phyloP scores from a whole-genome alignment of 306 rosid genomes.

The Prunus dulcis region DNA sequence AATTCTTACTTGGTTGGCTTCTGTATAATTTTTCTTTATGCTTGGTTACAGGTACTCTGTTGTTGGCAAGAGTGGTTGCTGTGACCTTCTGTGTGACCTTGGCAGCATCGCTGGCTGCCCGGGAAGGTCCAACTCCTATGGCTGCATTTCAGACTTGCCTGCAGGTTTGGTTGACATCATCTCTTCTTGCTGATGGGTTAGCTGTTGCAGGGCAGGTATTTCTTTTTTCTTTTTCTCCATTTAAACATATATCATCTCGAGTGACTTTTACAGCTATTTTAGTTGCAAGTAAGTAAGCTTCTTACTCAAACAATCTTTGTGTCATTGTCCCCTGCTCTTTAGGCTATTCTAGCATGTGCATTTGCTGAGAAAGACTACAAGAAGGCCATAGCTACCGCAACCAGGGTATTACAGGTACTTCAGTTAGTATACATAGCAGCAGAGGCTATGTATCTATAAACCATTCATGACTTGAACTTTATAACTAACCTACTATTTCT shows the following conservation, averaged over 20 bases:
- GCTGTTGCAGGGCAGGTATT: constrained; percentile 89
- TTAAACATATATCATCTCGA: not conserved
- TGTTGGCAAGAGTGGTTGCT: constrained; percentile 79
- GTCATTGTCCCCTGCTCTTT: not conserved
- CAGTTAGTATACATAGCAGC: not conserved
- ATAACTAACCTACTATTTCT: too few species aligned
- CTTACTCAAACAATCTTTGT: not conserved
- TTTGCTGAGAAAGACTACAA: constrained; percentile 77
- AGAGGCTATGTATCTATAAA: not conserved
- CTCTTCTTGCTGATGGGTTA: constrained; percentile 88
- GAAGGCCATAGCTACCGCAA: constrained; percentile 57
- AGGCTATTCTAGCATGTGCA: constrained; percentile 87
- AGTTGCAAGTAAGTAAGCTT: not conserved
- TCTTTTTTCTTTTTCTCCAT: not conserved
- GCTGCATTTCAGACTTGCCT: constrained; percentile 95
- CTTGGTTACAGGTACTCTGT: constrained; percentile 48
- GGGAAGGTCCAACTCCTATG: constrained; percentile 78
- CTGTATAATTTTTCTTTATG: not conserved
- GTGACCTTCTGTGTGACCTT: constrained; percentile 94
- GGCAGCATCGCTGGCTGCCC: constrained; percentile 85
- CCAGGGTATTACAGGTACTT: constrained; percentile 58
- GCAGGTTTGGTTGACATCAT: constrained; percentile 91
- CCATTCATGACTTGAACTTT: not conserved
- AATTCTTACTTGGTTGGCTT: not conserved
- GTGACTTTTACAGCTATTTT: not conserved